Percentiles rank a stretch among this genome's conserved stretches.
These are phyloP conservation scores for Lasiodiplodia gonubiensis DNA, from an alignment of 2,329 filamentous ascomycete species.

Conservation along the genomic window DNA sequence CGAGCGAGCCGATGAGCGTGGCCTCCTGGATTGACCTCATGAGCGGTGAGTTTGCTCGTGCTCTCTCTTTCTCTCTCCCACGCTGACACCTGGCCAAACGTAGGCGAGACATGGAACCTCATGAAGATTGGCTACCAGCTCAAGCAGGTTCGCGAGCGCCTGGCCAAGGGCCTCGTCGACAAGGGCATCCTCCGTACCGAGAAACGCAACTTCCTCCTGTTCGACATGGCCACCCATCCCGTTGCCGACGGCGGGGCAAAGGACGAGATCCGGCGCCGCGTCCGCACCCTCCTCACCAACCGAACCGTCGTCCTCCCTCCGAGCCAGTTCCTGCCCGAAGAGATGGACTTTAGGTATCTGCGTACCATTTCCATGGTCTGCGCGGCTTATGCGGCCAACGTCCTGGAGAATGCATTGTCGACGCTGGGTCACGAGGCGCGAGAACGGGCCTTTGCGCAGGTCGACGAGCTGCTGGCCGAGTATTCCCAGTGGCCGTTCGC, in stretches of 20 bases:
- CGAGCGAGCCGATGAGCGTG: constrained; percentile 99
- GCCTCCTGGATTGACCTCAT: constrained; percentile 98
- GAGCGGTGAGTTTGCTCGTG: constrained; percentile 73
- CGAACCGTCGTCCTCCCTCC: constrained; percentile 88
- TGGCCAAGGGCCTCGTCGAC: constrained; percentile 96
- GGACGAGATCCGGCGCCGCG: constrained; percentile 92
- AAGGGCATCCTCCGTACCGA: constrained; percentile 98
- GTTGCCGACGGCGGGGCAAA: constrained; percentile 96
- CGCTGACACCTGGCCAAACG: constrained; percentile 34
- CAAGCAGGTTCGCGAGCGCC: constrained; percentile 96
- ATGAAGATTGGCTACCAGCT: constrained; percentile 99
- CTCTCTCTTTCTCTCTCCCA: neutral
- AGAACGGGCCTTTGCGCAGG: constrained; percentile 94
- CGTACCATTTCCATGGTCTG: constrained; percentile 96
- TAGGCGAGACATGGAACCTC: constrained; percentile 98
- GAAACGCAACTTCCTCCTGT: constrained; percentile 98
- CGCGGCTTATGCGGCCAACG: constrained; percentile 96
- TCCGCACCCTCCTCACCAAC: constrained; percentile 90
- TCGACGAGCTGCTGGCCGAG: constrained; percentile 92
- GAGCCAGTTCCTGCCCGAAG: constrained; percentile 90
- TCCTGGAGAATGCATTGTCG: constrained; percentile 95
- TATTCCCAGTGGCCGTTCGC: constrained; percentile 98
- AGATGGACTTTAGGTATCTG: constrained; percentile 90
- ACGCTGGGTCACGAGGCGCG: constrained; percentile 92
- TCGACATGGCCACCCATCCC: constrained; percentile 99